Evolutionary conservation across 345 rosid species (phyloP).

Genomic region (Eucalyptus shirleyi): DNA sequence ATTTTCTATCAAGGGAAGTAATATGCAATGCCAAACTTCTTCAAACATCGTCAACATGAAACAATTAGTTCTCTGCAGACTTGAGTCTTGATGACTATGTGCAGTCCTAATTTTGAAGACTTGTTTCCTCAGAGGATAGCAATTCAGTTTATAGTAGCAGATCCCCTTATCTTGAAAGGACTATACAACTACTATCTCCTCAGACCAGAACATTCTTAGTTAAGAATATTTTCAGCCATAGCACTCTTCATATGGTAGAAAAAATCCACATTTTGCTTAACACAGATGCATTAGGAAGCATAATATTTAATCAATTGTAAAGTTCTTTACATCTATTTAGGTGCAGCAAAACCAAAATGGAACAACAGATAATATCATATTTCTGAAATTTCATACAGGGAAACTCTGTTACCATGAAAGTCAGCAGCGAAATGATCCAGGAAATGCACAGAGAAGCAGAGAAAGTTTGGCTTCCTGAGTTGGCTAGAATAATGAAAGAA

Average conservation of each 20-base stretch:
- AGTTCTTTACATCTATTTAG: neutral
- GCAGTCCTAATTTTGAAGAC: neutral
- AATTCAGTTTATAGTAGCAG: neutral
- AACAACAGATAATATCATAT: neutral
- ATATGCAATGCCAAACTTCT: neutral
- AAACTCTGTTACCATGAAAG: conserved; percentile 60
- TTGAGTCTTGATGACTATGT: neutral
- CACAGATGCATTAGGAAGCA: neutral
- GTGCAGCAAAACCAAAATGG: neutral
- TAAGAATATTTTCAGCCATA: neutral
- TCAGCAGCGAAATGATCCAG: conserved; percentile 36
- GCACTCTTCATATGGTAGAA: neutral
- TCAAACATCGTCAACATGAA: neutral
- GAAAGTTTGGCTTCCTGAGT: conserved; percentile 51
- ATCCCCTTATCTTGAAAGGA: neutral
- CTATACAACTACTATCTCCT: neutral
- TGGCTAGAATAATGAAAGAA: conserved; percentile 43
- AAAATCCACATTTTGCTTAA: neutral
- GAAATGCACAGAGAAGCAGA: conserved; percentile 57
- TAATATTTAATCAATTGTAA: neutral
- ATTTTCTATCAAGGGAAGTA: neutral
- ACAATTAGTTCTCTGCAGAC: neutral
- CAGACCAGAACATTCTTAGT: neutral
- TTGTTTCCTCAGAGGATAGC: neutral
- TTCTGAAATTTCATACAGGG: conserved; percentile 14